Evolutionary conservation across 805 yeast species (phyloP), one percentile per base, ranked within the genome.

Genomic region (Jamesozyma lodderae): DNA sequence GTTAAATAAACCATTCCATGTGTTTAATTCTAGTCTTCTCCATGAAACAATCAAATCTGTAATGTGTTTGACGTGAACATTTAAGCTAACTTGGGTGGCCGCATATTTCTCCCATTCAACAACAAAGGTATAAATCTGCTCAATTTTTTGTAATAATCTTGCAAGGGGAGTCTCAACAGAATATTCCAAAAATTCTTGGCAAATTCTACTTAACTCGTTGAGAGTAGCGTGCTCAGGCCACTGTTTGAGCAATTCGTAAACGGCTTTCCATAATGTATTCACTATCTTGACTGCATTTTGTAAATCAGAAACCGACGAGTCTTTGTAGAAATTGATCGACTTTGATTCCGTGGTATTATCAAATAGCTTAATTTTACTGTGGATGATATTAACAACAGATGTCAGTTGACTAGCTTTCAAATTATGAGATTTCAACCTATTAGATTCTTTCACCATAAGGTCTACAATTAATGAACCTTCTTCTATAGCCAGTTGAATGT

Each of bases 201-300:
- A 72, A 7, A 79, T 75, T 42, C 79, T 64, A 27, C 65, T 57
- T 33, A 90, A 68, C 16, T 81, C 85, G 41, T 71, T 79, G 36
- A 92, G 62, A 0, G 95, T 86, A 0, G 92, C 92, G 65, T 94
- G 95, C 51, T 94, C 98, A 0, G 97, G 96, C 95, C 96, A 92
- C 52, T 78, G 75, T 19, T 60, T 60, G 10, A 81, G 57, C 10
- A 85, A 57, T 4, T 60, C 62, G 6, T 56, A 45, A 3, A 77
- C 75, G 1, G 73, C 55, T 3, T 65, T 60, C 51, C 68, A 64
- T 3, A 79, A 52, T 4, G 54, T 63, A 23, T 65, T 62, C 9
- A 76, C 62, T 1, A 80, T 52, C 1, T 49, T 52, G 31, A 78
- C 72, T 2, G 94, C 84, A 27, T 57, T 63, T 39, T 69, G 71